phyloP scores from a whole-genome alignment of 75 land plant species.

The Pinus tabuliformis region DNA sequence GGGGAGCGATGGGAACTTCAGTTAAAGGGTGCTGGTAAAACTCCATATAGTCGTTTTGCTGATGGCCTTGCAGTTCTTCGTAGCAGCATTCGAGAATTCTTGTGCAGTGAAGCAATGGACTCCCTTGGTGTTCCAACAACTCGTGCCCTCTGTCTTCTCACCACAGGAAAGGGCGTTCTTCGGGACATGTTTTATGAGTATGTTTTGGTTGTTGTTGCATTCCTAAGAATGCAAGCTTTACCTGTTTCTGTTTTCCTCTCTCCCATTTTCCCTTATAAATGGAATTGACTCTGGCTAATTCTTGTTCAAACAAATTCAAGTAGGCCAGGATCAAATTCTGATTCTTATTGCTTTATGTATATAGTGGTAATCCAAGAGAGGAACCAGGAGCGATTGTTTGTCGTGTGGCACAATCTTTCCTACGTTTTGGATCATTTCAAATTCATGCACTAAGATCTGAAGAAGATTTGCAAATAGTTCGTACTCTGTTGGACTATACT shows the following conservation, averaged over 20 bases:
- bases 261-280: neutral
- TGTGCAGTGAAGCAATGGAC: conserved; percentile 99
- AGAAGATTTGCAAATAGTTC: conserved; percentile 76
- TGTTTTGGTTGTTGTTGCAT: conserved; percentile 19
- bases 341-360: conserved; percentile 9
- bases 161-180: conserved; percentile 84
- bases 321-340: neutral
- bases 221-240: neutral
- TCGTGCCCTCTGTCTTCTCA: conserved; percentile 94
- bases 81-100: conserved; percentile 95
- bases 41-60: conserved; percentile 96
- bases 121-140: conserved; percentile 92
- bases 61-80: conserved; percentile 98
- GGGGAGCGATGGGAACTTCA: conserved; percentile 96
- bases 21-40: conserved; percentile 97
- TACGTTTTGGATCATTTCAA: conserved; percentile 97
- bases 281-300: neutral
- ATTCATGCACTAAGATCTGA: conserved; percentile 89
- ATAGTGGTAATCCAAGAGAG: conserved; percentile 96
- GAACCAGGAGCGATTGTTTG: conserved; percentile 99
- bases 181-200: conserved; percentile 99
- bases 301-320: neutral
- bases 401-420: conserved; percentile 91
- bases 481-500: conserved; percentile 74
- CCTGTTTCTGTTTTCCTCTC: neutral